phyloP scores from a whole-genome alignment of 1,284 basidiomycete species.

The Boletellus deceptivus region DNA sequence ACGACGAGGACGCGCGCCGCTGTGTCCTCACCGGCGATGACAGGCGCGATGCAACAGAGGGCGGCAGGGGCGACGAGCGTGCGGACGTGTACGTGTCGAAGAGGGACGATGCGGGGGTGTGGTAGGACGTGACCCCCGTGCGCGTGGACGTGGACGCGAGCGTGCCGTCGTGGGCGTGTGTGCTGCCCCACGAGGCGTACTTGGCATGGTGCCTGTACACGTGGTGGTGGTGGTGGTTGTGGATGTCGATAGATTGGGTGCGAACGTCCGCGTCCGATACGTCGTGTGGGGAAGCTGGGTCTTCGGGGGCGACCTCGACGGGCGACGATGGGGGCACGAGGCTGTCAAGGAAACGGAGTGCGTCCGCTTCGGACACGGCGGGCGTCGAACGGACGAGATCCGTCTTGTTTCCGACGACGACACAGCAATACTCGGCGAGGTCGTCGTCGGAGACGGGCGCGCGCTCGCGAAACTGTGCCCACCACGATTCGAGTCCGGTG shows the following conservation, averaged over 20 bases:
- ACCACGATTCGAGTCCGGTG: conserved; percentile 65
- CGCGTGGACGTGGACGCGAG: conserved; percentile 39
- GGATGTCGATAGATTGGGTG: conserved; percentile 24
- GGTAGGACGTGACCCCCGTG: conserved; percentile 60
- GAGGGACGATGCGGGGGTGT: conserved; percentile 73
- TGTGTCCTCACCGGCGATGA: conserved; percentile 22
- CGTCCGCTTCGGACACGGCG: conserved; percentile 37
- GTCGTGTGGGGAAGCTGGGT: conserved; percentile 7
- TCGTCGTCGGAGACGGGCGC: conserved; percentile 67
- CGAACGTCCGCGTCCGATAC: conserved; percentile 15
- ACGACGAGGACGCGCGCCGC: conserved; percentile 43
- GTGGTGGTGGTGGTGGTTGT: conserved; percentile 13
- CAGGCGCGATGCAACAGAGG: conserved; percentile 27
- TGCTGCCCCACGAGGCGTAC: conserved; percentile 42
- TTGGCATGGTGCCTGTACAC: conserved; percentile 32
- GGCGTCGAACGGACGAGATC: conserved; percentile 43
- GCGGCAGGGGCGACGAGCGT: conserved; percentile 54
- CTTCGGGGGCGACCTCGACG: conserved; percentile 13
- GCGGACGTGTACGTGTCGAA: conserved; percentile 42
- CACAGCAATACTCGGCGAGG: conserved; percentile 62
- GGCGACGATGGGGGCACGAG: conserved; percentile 50
- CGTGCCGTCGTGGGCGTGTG: conserved; percentile 39
- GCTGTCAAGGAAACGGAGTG: conserved; percentile 48
- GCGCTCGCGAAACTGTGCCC: conserved; percentile 65
- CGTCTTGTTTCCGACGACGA: conserved; percentile 79